Conservation (phyloP, 441 rosid species). For the Sinapis alba region DNA sequence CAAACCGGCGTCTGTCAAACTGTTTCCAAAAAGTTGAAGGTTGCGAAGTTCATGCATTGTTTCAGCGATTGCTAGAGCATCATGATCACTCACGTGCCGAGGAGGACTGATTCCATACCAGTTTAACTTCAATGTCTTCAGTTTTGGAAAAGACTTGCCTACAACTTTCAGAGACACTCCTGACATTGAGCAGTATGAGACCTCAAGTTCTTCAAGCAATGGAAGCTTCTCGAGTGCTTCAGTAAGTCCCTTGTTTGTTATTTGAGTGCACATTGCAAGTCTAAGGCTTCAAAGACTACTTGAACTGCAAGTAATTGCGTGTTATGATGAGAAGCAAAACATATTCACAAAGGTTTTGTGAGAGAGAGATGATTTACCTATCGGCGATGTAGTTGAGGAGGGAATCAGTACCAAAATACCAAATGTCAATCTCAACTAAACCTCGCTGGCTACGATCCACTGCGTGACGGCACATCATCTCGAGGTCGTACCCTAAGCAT, state of each 20-base stretch:
- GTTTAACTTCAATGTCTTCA: constrained; percentile 3
- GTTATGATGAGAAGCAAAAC: too few relatives aligned
- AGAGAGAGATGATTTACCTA: not conserved
- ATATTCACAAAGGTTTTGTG: too few relatives aligned
- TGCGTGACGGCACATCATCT: not conserved
- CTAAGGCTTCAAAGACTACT: constrained; percentile 46
- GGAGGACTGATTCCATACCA: not conserved
- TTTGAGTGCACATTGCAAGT: constrained; percentile 38
- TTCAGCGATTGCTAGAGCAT: not conserved
- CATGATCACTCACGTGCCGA: not conserved
- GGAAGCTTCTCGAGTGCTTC: not conserved
- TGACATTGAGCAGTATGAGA: not conserved
- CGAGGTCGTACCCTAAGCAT: not conserved
- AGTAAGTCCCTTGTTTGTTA: constrained; percentile 49
- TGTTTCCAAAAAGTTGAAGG: constrained; percentile 6
- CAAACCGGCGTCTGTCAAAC: not conserved
- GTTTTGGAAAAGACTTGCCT: constrained; percentile 5
- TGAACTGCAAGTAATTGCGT: constrained; percentile 43
- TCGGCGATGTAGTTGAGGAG: not conserved
- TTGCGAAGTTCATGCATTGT: not conserved
- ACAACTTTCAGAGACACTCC: not conserved
- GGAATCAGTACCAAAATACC: not conserved
- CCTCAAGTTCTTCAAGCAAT: not conserved
- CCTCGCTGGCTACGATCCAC: constrained; percentile 4
- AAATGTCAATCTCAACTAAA: not conserved